Conservation (phyloP, 202 grass and related monocot genomes). For the Schoenoplectus tabernaemontani region DNA sequence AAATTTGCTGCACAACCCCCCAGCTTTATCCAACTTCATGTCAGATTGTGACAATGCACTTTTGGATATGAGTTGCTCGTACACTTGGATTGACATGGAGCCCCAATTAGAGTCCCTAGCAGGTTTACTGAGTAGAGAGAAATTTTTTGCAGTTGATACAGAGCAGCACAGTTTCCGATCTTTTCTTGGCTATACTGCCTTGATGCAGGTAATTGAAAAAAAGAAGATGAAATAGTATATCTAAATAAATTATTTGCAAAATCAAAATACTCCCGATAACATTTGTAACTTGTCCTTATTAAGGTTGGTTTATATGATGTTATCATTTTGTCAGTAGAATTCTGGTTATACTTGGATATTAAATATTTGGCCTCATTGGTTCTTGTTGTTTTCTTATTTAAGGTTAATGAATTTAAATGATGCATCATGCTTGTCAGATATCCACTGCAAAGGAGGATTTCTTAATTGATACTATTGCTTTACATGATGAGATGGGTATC, state of each 20-base stretch:
- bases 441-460: conserved; percentile 73
- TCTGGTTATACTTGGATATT: neutral
- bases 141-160: conserved; percentile 73
- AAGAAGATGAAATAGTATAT: neutral
- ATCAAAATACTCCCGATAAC: neutral
- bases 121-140: conserved; percentile 38
- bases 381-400: neutral
- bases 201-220: conserved; percentile 71
- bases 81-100: conserved; percentile 72
- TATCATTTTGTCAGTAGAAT: neutral
- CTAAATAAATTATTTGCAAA: neutral
- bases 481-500: conserved; percentile 74
- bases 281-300: neutral
- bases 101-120: conserved; percentile 49
- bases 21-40: conserved; percentile 28
- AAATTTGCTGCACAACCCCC: conserved; percentile 48
- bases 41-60: conserved; percentile 23
- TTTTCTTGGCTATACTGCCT: conserved; percentile 89
- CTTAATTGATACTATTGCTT: conserved; percentile 82
- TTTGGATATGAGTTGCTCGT: conserved; percentile 30
- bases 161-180: conserved; percentile 91
- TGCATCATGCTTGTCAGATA: conserved; percentile 38
- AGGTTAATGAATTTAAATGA: neutral
- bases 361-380: neutral
- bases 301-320: neutral